These are phyloP conservation scores for Boechera stricta DNA, from an alignment of 345 rosid species.

Conservation along the genomic window DNA sequence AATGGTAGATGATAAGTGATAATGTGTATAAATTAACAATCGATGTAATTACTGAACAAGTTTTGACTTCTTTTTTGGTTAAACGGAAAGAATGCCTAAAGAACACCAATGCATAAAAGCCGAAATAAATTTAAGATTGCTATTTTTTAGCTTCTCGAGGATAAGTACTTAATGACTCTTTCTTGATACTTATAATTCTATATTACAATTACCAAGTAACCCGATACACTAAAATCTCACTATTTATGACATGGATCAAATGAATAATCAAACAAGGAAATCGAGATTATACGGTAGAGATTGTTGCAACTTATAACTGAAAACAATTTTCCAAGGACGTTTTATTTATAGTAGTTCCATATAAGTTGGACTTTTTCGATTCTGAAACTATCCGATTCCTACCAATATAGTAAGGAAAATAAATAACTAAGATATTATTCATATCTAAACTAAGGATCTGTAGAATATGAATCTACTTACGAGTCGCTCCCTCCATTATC, in stretches of 20 bases:
- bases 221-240: background rate
- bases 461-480: background rate
- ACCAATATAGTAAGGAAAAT: background rate
- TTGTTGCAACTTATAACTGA: background rate
- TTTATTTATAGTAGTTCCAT: background rate
- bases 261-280: background rate
- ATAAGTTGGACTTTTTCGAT: background rate
- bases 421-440: background rate
- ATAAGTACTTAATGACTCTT: too few relatives aligned
- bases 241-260: background rate
- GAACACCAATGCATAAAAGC: too few relatives aligned
- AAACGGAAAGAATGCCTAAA: too few relatives aligned
- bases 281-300: background rate
- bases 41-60: too few relatives aligned
- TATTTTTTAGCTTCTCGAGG: too few relatives aligned
- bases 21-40: too few relatives aligned
- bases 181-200: too few relatives aligned
- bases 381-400: background rate
- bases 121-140: too few relatives aligned
- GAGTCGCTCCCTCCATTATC: background rate
- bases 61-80: too few relatives aligned
- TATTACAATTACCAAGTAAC: too few relatives aligned
- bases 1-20: background rate
- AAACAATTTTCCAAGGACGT: background rate
- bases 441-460: background rate